A percentile compares a stretch with the other conserved stretches of the same genome.
Conservation (phyloP, 768 basidiomycete genomes). For the Tephrocybe sp. region DNA sequence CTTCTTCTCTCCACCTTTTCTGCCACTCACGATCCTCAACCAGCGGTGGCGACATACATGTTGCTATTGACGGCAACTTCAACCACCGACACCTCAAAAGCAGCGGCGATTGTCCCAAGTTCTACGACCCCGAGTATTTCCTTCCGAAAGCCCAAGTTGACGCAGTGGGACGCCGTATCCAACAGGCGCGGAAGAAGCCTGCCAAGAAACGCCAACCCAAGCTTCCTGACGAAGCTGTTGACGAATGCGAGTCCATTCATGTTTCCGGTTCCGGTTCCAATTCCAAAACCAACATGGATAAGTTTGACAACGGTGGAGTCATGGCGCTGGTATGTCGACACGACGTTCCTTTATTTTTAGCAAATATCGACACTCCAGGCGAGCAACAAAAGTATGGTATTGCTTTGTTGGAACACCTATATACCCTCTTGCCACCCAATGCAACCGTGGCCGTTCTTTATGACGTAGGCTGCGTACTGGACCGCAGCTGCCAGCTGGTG, state of each 20-base stretch:
- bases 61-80: slow-evolving; percentile 37
- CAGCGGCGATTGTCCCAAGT: slow-evolving; percentile 29
- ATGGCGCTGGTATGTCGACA: slow-evolving; percentile 39
- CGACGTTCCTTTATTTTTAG: slow-evolving; percentile 34
- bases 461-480: slow-evolving; percentile 26
- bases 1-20: neutral
- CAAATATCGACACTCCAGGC: slow-evolving; percentile 36
- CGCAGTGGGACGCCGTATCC: slow-evolving; percentile 26
- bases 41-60: slow-evolving; percentile 36
- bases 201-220: neutral
- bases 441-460: neutral
- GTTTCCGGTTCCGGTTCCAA: too few relatives aligned
- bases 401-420: slow-evolving; percentile 9
- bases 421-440: neutral
- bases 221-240: too few relatives aligned
- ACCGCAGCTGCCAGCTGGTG: neutral
- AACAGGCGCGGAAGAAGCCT: slow-evolving; percentile 17
- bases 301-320: slow-evolving; percentile 27
- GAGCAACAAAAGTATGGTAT: too few relatives aligned
- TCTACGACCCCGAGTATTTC: slow-evolving; percentile 30
- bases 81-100: slow-evolving; percentile 30
- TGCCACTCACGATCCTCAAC: slow-evolving; percentile 7
- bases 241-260: too few relatives aligned
- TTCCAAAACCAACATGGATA: too few relatives aligned
- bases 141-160: slow-evolving; percentile 34